Evolutionary conservation across 202 grass and related monocot genomes (phyloP).

Genomic region (Saccharum hybrid): DNA sequence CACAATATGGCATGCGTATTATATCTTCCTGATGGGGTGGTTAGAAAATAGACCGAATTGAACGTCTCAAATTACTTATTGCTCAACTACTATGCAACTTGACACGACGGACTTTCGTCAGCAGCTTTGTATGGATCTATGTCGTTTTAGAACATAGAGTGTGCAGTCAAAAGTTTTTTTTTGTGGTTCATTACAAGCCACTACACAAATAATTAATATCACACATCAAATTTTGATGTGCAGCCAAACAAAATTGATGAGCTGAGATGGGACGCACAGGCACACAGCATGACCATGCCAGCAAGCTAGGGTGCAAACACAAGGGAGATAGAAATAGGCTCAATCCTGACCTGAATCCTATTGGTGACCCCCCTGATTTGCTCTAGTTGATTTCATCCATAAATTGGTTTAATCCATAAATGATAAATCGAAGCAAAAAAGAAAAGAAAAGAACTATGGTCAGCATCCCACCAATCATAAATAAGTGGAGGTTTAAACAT

Average conservation of each 20-base stretch:
- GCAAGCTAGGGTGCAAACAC: neutral
- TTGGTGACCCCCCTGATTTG: neutral
- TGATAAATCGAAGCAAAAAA: neutral
- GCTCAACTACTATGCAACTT: neutral
- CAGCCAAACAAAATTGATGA: constrained; percentile 25
- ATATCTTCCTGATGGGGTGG: neutral
- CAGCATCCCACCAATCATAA: neutral
- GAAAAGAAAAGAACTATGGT: neutral
- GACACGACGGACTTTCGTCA: constrained; percentile 7
- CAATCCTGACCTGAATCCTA: neutral
- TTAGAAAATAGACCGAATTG: neutral
- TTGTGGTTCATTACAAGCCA: neutral
- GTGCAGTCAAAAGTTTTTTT: no score
- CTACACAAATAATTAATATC: neutral
- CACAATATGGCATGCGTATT: no score
- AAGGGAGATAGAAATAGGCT: neutral
- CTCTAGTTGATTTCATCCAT: neutral
- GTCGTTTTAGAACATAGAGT: neutral
- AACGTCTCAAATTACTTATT: neutral
- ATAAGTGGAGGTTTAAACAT: neutral
- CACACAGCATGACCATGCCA: neutral
- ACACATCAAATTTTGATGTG: constrained; percentile 14
- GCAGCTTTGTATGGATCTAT: neutral
- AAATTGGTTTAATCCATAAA: neutral
- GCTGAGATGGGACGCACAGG: neutral